Base-by-base conservation (phyloP, 2,329 filamentous ascomycete species). In the Diaporthe caulivora region DNA sequence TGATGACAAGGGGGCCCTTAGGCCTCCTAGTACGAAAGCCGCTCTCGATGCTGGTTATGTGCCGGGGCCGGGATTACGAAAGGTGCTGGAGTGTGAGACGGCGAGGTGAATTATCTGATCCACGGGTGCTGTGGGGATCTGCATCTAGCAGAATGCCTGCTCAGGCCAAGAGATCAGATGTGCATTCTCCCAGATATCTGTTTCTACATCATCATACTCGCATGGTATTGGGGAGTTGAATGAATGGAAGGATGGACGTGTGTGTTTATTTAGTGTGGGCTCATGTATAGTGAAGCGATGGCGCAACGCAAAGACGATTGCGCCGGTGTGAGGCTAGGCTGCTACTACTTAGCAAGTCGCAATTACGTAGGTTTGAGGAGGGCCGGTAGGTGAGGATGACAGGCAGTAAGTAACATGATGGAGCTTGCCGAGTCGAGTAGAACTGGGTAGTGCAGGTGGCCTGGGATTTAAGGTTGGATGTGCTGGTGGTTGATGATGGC, bases 341-440 rank as follows among this genome's bases (percentile, higher is more conserved):
- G 26, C 51, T 53, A 17, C 51, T 51, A 17, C 11, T 13, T 10
- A 49, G 44, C 44, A n/a, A 49, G 49, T 29, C 49, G 49, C 29
- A 29, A 8, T 62, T 26, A 21, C 24, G 15, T 44, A 24, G 57
- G 24, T 29, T 29, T 15, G 21, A 21, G 37, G 40, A 11, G 18
- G 34, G 37, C 21, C 34, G 31, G 62, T 26, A 47, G 58, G 37
- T 40, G 13, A 40, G 34, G 13, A 8, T 10, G 37, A 10, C 29
- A 37, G n/a, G 62, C 31, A 47, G 58, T 47, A 13, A 24, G n/a
- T 40, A n/a, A n/a, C n/a, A n/a, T n/a, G n/a, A n/a, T n/a, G 42
- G 29, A 60, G 42, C 37, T 40, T 67, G 62, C 62, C 62, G 60
- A 65, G 60, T 65, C 21, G 44, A 65, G 60, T 17, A 34, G 29